phyloP scores from a whole-genome alignment of 306 rosid genomes.

The Hippophae rhamnoides region DNA sequence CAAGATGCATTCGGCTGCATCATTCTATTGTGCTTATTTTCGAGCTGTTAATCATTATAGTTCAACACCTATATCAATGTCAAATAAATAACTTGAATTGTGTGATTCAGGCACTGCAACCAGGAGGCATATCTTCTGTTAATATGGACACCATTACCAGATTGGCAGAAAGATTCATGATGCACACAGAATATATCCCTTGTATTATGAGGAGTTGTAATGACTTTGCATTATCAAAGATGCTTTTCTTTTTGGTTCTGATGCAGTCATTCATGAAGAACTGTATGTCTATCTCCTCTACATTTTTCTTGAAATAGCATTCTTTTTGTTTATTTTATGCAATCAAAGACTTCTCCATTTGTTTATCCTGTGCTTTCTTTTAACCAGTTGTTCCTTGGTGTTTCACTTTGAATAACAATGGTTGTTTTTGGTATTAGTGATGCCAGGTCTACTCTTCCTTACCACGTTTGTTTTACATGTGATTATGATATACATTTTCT shows the following conservation, averaged over 20 bases:
- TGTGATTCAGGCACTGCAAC: constrained; percentile 26
- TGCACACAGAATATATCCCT: constrained; percentile 35
- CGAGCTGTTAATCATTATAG: background rate
- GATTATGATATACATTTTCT: too few relatives aligned
- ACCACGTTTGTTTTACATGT: too few relatives aligned
- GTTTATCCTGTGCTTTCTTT: too few relatives aligned
- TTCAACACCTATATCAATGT: background rate
- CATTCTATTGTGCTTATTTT: constrained; percentile 1
- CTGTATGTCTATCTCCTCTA: constrained; percentile 23
- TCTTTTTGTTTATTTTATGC: background rate
- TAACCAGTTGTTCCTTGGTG: too few relatives aligned
- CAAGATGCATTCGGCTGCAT: background rate
- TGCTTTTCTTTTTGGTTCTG: constrained; percentile 50
- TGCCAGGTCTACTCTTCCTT: too few relatives aligned
- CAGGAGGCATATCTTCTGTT: constrained; percentile 42
- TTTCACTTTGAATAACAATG: too few relatives aligned
- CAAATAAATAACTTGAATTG: background rate
- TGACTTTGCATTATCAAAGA: constrained; percentile 52
- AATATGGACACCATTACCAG: constrained; percentile 47
- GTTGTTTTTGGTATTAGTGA: too few relatives aligned
- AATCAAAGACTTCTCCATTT: too few relatives aligned
- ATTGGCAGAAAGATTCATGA: constrained; percentile 54
- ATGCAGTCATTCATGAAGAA: constrained; percentile 42
- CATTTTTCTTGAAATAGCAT: background rate
- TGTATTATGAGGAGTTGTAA: constrained; percentile 51